These are phyloP conservation scores for Apiospora kogelbergensis DNA, from an alignment of 2,329 filamentous ascomycete genomes.

Conservation along the genomic window DNA sequence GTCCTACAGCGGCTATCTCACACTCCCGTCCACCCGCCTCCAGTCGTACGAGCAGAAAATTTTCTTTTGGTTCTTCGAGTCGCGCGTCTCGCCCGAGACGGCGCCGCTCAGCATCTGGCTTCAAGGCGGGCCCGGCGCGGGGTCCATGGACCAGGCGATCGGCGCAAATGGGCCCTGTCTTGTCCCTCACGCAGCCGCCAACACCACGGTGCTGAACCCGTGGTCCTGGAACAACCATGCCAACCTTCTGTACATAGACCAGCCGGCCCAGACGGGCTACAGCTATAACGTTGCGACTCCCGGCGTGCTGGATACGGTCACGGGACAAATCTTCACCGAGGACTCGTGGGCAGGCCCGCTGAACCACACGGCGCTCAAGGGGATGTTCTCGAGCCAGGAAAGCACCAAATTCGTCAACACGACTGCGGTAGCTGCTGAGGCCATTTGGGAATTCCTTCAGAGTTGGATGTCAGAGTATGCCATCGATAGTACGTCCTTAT, in stretches of 20 bases:
- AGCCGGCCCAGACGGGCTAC: constrained; percentile 59
- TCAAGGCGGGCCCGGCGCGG: constrained; percentile 53
- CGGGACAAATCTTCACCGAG: constrained; percentile 11
- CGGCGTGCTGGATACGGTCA: constrained; percentile 22
- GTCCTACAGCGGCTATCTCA: constrained; percentile 42
- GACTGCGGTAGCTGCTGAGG: constrained; percentile 43
- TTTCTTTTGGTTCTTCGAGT: constrained; percentile 52
- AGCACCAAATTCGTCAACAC: constrained; percentile 28
- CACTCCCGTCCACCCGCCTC: constrained; percentile 30
- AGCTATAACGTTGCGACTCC: constrained; percentile 40
- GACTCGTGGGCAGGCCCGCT: constrained; percentile 9
- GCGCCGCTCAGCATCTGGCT: constrained; percentile 53
- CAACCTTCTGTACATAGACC: constrained; percentile 61
- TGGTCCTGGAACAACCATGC: constrained; percentile 60
- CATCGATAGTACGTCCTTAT: constrained; percentile 34
- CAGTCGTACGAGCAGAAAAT: constrained; percentile 34
- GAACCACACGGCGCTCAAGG: constrained; percentile 15
- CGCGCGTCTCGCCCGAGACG: constrained; percentile 42
- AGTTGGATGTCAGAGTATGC: constrained; percentile 31
- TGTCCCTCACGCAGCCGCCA: constrained; percentile 40
- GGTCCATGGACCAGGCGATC: constrained; percentile 56
- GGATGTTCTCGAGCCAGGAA: constrained; percentile 49
- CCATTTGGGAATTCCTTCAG: constrained; percentile 61
- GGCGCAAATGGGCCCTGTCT: constrained; percentile 38
- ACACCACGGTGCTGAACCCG: constrained; percentile 51